A percentile compares a stretch with the other conserved stretches of the same genome.
These are phyloP conservation scores for Pyrenophora tritici-repentis DNA, from an alignment of 2,329 filamentous ascomycete species.

Conservation along the genomic window DNA sequence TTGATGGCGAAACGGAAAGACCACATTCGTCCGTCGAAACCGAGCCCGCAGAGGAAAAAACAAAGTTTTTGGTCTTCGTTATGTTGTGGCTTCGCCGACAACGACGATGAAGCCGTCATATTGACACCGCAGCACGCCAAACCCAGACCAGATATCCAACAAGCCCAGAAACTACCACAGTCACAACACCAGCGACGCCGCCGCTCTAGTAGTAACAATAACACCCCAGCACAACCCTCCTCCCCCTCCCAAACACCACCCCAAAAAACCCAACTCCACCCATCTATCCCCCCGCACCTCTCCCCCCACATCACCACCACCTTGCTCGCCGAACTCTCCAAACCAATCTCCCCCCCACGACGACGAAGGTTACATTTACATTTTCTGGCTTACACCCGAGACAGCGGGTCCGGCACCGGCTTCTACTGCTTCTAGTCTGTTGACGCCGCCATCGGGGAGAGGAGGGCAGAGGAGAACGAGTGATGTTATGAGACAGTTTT, in stretches of 20 bases:
- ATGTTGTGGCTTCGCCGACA: constrained; percentile 48
- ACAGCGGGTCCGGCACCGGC: constrained; percentile 60
- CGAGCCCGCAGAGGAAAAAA: constrained; percentile 34
- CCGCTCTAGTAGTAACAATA: constrained; percentile 1
- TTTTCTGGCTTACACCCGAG: constrained; percentile 88
- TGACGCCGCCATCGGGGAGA: constrained; percentile 60
- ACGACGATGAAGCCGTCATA: constrained; percentile 39
- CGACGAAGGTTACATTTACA: constrained; percentile 91
- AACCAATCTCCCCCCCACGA: constrained; percentile 72
- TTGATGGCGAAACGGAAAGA: constrained; percentile 38
- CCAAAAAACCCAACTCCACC: constrained; percentile 57
- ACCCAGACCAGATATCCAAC: constrained; percentile 7
- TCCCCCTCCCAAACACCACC: constrained; percentile 33
- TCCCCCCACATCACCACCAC: constrained; percentile 70
- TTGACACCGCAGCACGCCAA: constrained; percentile 49
- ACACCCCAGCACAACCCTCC: constrained; percentile 24
- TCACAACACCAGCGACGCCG: background rate
- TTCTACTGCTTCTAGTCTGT: constrained; percentile 50
- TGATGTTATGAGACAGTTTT: constrained; percentile 44
- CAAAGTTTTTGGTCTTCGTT: constrained; percentile 50
- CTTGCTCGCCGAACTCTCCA: constrained; percentile 77
- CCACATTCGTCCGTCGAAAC: constrained; percentile 17
- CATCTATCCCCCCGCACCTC: constrained; percentile 71
- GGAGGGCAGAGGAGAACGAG: constrained; percentile 14
- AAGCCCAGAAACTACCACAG: background rate